phyloP scores from a whole-genome alignment of 1,139 yeast species.

The Blastobotrys raffinosifermentans region DNA sequence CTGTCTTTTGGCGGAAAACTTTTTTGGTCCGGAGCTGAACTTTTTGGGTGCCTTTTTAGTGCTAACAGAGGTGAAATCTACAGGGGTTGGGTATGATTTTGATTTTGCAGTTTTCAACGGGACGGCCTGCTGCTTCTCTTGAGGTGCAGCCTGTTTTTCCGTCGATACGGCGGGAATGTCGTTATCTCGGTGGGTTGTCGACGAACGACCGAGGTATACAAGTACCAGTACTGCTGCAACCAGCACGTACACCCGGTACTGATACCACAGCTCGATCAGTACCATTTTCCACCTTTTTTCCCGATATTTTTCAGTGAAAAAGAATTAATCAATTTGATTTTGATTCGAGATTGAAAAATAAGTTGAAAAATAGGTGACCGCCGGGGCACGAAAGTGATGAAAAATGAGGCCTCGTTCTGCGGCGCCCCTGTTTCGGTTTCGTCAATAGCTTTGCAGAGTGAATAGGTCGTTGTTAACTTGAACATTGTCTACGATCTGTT shows the following conservation, averaged over 20 bases:
- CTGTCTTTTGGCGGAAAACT: conserved; percentile 19
- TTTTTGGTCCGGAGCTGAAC: conserved; percentile 12
- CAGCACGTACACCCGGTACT: conserved; percentile 11
- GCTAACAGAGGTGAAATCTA: not conserved
- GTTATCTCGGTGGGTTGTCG: conserved; percentile 2
- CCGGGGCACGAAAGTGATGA: too few species aligned
- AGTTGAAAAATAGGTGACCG: too few species aligned
- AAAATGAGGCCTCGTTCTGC: too few species aligned
- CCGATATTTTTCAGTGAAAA: not conserved
- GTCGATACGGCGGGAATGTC: too few species aligned
- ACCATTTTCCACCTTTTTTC: not conserved
- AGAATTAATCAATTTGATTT: too few species aligned
- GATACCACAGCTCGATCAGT: conserved; percentile 15
- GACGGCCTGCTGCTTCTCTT: conserved; percentile 3
- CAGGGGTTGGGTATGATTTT: conserved; percentile 1
- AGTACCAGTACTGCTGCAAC: conserved; percentile 7
- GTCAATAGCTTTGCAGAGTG: too few species aligned
- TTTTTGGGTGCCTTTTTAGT: too few species aligned
- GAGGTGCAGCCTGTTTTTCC: conserved; percentile 1
- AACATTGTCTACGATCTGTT: too few species aligned
- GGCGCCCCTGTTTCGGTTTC: too few species aligned
- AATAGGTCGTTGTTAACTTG: too few species aligned
- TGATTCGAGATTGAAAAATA: too few species aligned
- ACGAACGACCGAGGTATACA: conserved; percentile 4
- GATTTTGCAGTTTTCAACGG: conserved; percentile 5